Base-by-base conservation (phyloP, 2,329 filamentous ascomycete genomes). In the Hymenoscyphus linearis region DNA sequence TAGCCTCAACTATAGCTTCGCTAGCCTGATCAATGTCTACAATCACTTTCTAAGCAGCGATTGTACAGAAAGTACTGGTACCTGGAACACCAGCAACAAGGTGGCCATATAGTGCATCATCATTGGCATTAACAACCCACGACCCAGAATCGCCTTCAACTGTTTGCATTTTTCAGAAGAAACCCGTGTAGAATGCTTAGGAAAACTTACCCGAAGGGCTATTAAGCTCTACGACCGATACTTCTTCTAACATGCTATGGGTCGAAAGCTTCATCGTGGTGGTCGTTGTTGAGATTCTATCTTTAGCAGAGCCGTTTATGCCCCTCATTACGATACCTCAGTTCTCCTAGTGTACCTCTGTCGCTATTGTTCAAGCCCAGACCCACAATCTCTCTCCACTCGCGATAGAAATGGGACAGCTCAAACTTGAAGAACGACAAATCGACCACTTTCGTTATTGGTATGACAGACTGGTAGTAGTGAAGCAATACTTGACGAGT, bases 401-500 rank as follows among this genome's bases (percentile, higher is more conserved):
- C 4, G 59, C 72, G 0, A 57, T 66, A 0, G 62, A 64, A 1
- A 73, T 73, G 35, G 73, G 72, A 1, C 70, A 65, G 5, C 66
- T 79, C 2, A 68, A 64, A 34, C 64, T 71, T 6, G 69, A 74
- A 34, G 69, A 75, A 36, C 66, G 76, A 5, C 71, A 69, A 13
- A 69, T 76, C 6, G 70, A 73, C 16, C 66, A 66, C 1, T 77
- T 77, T 58, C 58, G 52, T 0, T 76, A 73, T 66, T 80, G 78
- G 78, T 72, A 73, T 26, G 76, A 81, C 50, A 72, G 75, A 0
- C 66, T 81, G 0, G 70, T 77, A 0, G 73, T 76, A 1, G 63
- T 80, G 2, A 78, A 79, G 66, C 73, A 78, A 57, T 70, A 68
- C 16, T 76, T 76, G 72, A 80, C 63, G 71, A 79, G 62, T 62